Percentiles rank a stretch among this genome's conserved stretches.
Conservation (phyloP, 805 yeast species). For the Pichia eremophila region DNA sequence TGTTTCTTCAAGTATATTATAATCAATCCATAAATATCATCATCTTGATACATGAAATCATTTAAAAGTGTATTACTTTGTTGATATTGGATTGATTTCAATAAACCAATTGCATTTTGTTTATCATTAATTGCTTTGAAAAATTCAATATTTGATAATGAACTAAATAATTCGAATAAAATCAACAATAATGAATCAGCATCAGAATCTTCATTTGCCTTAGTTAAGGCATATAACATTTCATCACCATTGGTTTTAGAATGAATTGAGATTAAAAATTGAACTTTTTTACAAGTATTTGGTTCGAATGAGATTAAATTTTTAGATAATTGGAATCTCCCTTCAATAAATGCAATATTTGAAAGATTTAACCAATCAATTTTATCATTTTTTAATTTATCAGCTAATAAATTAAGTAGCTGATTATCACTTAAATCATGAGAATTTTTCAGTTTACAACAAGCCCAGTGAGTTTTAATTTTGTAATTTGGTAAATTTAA, state of each 20-base stretch:
- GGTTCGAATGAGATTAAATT: conserved; percentile 64
- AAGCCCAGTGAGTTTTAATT: conserved; percentile 76
- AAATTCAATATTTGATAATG: conserved; percentile 55
- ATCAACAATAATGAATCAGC: conserved; percentile 53
- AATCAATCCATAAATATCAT: conserved; percentile 40
- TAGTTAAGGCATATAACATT: conserved; percentile 54
- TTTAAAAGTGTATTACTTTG: conserved; percentile 28
- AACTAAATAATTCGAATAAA: conserved; percentile 43
- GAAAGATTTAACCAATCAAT: conserved; percentile 55
- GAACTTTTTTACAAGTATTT: conserved; percentile 48
- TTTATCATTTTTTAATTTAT: conserved; percentile 33
- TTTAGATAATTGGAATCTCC: conserved; percentile 61
- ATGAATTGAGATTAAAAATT: conserved; percentile 58
- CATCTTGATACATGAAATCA: conserved; percentile 59
- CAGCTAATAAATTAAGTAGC: conserved; percentile 40
- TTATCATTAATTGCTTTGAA: conserved; percentile 51
- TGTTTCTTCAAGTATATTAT: neutral
- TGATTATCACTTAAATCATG: conserved; percentile 48
- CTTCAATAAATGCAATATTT: conserved; percentile 67
- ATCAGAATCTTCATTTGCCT: conserved; percentile 53
- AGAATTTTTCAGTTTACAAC: conserved; percentile 51
- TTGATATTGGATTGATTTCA: conserved; percentile 26
- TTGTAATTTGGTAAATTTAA: conserved; percentile 37
- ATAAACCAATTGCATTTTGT: conserved; percentile 32
- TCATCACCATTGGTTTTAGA: conserved; percentile 27